These are phyloP conservation scores for Pythium folliculosum DNA, from an alignment of 352 stramenopile genomes.

Conservation along the genomic window DNA sequence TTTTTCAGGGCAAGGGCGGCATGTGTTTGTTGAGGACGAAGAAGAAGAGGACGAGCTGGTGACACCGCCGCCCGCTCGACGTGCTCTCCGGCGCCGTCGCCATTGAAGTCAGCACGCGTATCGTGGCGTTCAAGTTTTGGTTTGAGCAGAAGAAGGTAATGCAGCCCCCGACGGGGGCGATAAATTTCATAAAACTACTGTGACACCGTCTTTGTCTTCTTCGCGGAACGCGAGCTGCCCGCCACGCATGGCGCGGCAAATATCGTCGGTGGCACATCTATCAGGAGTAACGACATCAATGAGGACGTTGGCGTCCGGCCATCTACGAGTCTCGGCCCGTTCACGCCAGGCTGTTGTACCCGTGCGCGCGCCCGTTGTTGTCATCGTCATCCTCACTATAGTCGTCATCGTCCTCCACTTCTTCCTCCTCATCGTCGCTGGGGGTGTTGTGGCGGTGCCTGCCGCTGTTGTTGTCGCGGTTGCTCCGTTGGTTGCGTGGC, in stretches of 20 bases:
- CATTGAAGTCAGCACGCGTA: background rate
- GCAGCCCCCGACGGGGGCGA: background rate
- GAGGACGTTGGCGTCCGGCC: background rate
- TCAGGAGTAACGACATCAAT: background rate
- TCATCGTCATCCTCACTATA: background rate
- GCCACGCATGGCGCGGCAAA: too few relatives aligned
- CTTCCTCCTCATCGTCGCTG: background rate
- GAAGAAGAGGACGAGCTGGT: background rate
- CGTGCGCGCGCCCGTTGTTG: background rate
- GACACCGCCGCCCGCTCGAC: background rate
- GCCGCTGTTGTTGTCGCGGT: too few relatives aligned
- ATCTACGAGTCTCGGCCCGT: too few relatives aligned
- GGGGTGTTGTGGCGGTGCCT: background rate
- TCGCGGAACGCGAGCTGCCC: too few relatives aligned
- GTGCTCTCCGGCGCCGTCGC: conserved; percentile 2
- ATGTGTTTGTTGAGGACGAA: background rate
- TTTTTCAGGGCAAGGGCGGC: background rate
- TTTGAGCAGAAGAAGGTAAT: background rate
- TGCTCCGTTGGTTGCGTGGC: background rate
- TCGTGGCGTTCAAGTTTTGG: background rate
- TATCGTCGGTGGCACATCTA: background rate
- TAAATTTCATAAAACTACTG: background rate
- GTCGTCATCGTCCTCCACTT: conserved; percentile 22
- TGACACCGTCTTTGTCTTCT: background rate
- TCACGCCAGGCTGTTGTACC: conserved; percentile 14